phyloP scores from a whole-genome alignment of 2,329 filamentous ascomycete genomes.

The Aspergillus transmontanensis region DNA sequence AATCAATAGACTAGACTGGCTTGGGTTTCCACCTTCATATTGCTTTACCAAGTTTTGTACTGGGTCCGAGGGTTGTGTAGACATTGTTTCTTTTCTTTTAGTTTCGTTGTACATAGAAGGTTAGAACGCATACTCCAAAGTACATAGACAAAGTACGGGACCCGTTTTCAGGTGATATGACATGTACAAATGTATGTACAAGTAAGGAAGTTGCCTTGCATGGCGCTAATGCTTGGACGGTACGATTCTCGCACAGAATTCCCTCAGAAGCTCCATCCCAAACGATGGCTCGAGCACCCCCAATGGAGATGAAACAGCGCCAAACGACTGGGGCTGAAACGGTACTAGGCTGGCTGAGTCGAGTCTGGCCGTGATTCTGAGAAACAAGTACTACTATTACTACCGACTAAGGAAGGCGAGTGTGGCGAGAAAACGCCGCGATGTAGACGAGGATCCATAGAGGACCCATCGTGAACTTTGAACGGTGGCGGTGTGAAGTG shows the following conservation, averaged over 20 bases:
- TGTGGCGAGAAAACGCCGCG: background rate
- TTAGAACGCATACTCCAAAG: background rate
- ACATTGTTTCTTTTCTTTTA: background rate
- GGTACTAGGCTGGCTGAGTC: background rate
- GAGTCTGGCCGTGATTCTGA: background rate
- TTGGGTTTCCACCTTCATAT: background rate
- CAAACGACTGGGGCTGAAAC: background rate
- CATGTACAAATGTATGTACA: conserved; percentile 4
- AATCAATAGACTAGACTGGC: background rate
- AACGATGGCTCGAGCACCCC: background rate
- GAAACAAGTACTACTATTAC: background rate
- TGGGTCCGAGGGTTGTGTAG: background rate
- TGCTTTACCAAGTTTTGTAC: background rate
- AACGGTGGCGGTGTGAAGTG: conserved; percentile 6
- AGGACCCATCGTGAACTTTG: conserved; percentile 3
- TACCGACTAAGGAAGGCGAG: conserved; percentile 1
- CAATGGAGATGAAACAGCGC: background rate
- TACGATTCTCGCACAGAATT: background rate
- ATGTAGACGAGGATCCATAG: background rate
- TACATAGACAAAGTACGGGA: conserved; percentile 5
- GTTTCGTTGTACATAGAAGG: conserved; percentile 7
- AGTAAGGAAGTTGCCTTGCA: conserved; percentile 16
- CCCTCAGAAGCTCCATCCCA: background rate
- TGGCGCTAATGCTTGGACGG: conserved; percentile 9
- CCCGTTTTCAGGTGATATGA: conserved; percentile 8